Base-by-base conservation (phyloP, 2,329 filamentous ascomycete species). In the Periconia sp. region DNA sequence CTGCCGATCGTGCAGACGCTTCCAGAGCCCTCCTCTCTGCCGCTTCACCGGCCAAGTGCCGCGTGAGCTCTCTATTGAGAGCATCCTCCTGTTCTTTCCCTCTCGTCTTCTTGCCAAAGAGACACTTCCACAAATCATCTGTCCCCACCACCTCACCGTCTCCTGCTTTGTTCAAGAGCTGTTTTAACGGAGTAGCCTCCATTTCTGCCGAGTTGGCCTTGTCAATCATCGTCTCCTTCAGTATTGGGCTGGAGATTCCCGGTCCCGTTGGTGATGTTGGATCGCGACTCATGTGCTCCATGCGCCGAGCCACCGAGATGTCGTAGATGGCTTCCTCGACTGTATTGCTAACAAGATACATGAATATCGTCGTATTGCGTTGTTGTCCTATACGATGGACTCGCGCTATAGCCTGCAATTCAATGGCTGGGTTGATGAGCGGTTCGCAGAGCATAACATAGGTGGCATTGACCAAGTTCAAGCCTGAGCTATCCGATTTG, bases 381-480 rank as follows among this genome's bases (percentile, higher is more conserved):
- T 87, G 82, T 74, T 97, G 94, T 0, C 94, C 94, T 58, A 99
- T 99, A 35, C 94, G 86, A 70, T 99, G 92, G 1, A 99, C 92
- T 52, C 94, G 88, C 1, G 93, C 92, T 66, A 97, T 96, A 14
- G 92, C 93, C 73, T 99, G 94, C 10, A 97, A 81, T 73, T 97
- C 94, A 15, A 99, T 85, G 0, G 92, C 92, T 0, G 93, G 93
- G 68, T 97, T 96, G 62, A 97, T 85, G 3, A 97, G 79, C 2
- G 94, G 94, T 69, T 99, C 94, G 71, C 92, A 96, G 5, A 99
- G 82, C 68, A 97, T 95, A 1, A 97, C 92, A 68, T 97, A 92
- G 45, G 86, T 96, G 5, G 93, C 94, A 64, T 95, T 93, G 60
- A 96, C 89, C 0, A 99, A 82, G 57, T 96, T 97, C 30, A 99